These are phyloP conservation scores for Brassica rapa DNA, from an alignment of 345 rosid species.

Conservation along the genomic window DNA sequence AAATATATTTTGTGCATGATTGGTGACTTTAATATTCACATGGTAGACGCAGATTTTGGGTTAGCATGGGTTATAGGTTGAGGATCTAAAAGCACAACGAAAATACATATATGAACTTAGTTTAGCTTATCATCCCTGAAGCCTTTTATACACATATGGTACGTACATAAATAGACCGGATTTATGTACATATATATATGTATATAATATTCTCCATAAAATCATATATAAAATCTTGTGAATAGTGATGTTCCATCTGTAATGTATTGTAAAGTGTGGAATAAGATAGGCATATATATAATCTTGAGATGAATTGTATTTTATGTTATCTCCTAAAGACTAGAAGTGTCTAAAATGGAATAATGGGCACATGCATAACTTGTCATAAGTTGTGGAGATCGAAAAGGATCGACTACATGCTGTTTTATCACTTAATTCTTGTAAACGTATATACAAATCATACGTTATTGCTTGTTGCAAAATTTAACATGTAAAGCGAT, in stretches of 20 bases:
- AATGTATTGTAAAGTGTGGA: slow-evolving; percentile 34
- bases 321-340: slow-evolving; percentile 43
- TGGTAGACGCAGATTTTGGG: slow-evolving; percentile 10
- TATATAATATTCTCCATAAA: slow-evolving; percentile 15
- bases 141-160: slow-evolving; percentile 6
- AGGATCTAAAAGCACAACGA: slow-evolving; percentile 15
- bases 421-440: slow-evolving; percentile 33
- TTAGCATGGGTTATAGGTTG: slow-evolving; percentile 29
- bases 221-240: slow-evolving; percentile 29
- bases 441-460: slow-evolving; percentile 14
- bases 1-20: slow-evolving; percentile 6
- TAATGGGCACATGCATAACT: slow-evolving; percentile 44
- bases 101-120: slow-evolving; percentile 17
- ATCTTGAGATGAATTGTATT: slow-evolving; percentile 35
- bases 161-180: not conserved
- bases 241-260: slow-evolving; percentile 40
- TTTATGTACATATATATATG: not conserved
- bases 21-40: slow-evolving; percentile 4
- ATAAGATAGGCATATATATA: slow-evolving; percentile 31
- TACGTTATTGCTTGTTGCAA: slow-evolving; percentile 26
- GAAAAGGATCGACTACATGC: slow-evolving; percentile 40
- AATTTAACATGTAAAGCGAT: slow-evolving; percentile 28
- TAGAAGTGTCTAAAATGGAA: slow-evolving; percentile 41
- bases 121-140: slow-evolving; percentile 29
- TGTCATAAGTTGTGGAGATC: slow-evolving; percentile 38